These are phyloP conservation scores for Aspergillus vadensis DNA, from an alignment of 2,329 filamentous ascomycete genomes.

Conservation along the genomic window DNA sequence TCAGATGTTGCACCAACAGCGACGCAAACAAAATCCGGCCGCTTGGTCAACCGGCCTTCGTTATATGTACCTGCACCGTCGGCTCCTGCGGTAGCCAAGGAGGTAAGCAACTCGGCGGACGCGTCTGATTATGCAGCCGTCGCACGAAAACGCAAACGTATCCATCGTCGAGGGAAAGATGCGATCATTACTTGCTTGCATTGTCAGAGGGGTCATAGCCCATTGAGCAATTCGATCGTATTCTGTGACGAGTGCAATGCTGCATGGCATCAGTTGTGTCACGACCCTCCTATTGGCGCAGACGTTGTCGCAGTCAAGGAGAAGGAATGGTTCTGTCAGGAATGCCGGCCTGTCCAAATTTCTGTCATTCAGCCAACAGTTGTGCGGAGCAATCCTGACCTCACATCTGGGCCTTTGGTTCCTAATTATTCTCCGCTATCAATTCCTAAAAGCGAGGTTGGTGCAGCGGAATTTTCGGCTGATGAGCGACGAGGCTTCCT, in stretches of 20 bases:
- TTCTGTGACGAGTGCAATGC: slow-evolving; percentile 82
- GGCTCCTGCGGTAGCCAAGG: slow-evolving; percentile 21
- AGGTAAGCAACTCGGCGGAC: slow-evolving; percentile 17
- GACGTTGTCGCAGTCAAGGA: slow-evolving; percentile 67
- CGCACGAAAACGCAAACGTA: slow-evolving; percentile 61
- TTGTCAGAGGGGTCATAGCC: slow-evolving; percentile 72
- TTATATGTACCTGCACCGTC: slow-evolving; percentile 59
- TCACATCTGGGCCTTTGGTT: slow-evolving; percentile 2
- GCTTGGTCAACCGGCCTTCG: slow-evolving; percentile 66
- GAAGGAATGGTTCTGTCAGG: slow-evolving; percentile 70
- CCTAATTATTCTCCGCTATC: slow-evolving; percentile 17
- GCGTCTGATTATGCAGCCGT: slow-evolving; percentile 13
- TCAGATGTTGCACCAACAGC: slow-evolving; percentile 57
- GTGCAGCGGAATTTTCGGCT: slow-evolving; percentile 30
- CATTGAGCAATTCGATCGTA: slow-evolving; percentile 75
- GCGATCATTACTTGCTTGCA: slow-evolving; percentile 63
- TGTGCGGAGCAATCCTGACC: slow-evolving; percentile 32
- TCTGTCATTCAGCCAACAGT: slow-evolving; percentile 43
- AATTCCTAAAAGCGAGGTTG: slow-evolving; percentile 27
- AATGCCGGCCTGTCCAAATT: slow-evolving; percentile 58
- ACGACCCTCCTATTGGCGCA: slow-evolving; percentile 72
- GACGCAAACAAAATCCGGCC: slow-evolving; percentile 74
- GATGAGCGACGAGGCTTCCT: slow-evolving; percentile 65
- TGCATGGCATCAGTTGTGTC: slow-evolving; percentile 80
- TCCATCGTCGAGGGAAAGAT: slow-evolving; percentile 47